These are phyloP conservation scores for Podospora anserina DNA, from an alignment of 495 filamentous ascomycete genomes.

Conservation along the genomic window DNA sequence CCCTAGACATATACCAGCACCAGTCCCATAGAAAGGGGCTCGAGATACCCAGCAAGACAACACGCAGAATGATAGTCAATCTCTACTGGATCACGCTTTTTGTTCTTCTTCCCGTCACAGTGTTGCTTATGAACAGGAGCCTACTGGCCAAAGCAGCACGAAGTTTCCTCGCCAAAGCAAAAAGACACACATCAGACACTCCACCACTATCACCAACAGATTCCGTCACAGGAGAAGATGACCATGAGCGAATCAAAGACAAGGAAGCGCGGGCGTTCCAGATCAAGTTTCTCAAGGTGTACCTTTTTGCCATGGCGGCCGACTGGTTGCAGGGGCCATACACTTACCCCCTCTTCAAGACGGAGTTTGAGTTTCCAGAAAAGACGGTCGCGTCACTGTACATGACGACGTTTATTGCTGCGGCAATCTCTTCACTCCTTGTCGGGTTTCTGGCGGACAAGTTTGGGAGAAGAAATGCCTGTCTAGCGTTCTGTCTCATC, in stretches of 20 bases:
- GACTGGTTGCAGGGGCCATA: slow-evolving; percentile 6
- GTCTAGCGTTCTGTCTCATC: neutral
- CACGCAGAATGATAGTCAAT: neutral
- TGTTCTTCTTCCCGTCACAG: neutral
- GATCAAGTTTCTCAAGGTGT: slow-evolving; percentile 6
- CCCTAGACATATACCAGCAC: neutral
- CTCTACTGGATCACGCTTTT: neutral
- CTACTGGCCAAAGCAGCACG: neutral
- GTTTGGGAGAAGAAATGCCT: neutral
- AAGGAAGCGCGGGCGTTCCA: slow-evolving; percentile 4
- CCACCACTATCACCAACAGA: neutral
- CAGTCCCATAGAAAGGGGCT: neutral
- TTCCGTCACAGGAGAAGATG: neutral
- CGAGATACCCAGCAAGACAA: neutral
- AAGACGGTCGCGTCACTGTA: neutral
- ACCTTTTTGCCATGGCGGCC: neutral
- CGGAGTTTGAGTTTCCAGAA: neutral
- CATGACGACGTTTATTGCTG: slow-evolving; percentile 1
- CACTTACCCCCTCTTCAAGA: neutral
- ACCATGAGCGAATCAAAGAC: neutral
- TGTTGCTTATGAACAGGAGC: neutral
- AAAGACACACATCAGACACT: neutral
- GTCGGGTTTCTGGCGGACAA: neutral
- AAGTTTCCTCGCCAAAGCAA: neutral
- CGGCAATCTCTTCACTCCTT: neutral